Base-by-base conservation (phyloP, 1,284 basidiomycete genomes). In the Serendipita sp. region DNA sequence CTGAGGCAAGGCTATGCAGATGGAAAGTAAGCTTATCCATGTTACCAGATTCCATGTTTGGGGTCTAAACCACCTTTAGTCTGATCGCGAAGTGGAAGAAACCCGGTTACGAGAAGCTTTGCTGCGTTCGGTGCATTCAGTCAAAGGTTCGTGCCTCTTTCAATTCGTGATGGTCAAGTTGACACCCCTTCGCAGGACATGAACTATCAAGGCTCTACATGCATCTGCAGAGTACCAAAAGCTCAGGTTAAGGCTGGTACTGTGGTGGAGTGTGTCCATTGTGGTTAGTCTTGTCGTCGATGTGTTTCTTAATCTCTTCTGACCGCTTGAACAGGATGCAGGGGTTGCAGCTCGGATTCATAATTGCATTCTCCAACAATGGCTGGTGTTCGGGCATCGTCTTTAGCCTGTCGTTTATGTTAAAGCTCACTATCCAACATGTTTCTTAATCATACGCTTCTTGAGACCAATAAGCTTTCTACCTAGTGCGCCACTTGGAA, bases 51-150 rank as follows among this genome's bases (percentile, higher is more conserved):
- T 15, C 30, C 8, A 13, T 22, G 12, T 3, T 38, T 34, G 38
- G 62, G 61, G 32, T 64, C 50, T 61, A 64, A 50, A 60, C 35
- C n/a, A 17, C 63, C 53, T 42, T 45, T 69, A 98, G 95, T 70
- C 77, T 99, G 72, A 92, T 99, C 73, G 96, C 96, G 35, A 99
- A 99, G 74, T 99, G 96, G 96, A 99, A 99, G 79, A 96, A 97
- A 75, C 78, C 89, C 8, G 96, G 96, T 2, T 99, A 99, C 73
- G 96, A 99, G 76, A 98, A 98, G 72, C 79, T 99, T 41, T 99
- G 96, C 73, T 99, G 96, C 72, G 78, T 98, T 60, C 80, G 96
- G 60, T 99, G 96, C 75, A 97, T 99, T 64, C 95, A 98, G 75
- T 93, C 93, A 2, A 83, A 84, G 74, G 93, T 90, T 68, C 64